phyloP scores from a whole-genome alignment of 371 early-diverging fungal genomes.

The Entomophthora muscae region DNA sequence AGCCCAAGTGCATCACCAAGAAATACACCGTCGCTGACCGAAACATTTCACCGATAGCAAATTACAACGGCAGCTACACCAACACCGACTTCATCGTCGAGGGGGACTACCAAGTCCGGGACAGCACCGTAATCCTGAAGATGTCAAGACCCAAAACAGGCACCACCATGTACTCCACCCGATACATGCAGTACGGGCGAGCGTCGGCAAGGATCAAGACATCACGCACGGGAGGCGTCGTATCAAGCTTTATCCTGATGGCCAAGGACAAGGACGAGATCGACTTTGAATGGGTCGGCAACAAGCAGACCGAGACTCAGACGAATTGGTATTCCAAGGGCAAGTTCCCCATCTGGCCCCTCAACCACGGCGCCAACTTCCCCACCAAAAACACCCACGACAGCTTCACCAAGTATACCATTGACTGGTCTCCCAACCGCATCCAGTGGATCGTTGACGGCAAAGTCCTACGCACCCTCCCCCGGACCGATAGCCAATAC shows the following conservation, averaged over 20 bases:
- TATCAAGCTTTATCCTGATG: conserved; percentile 20
- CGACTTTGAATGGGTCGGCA: conserved; percentile 18
- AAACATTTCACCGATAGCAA: background rate
- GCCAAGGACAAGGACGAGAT: conserved; percentile 18
- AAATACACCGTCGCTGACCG: background rate
- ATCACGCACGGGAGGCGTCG: conserved; percentile 12
- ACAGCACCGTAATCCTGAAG: background rate
- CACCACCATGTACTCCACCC: background rate
- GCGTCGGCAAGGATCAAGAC: conserved; percentile 3
- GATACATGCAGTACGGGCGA: conserved; percentile 9
- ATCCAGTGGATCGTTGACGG: conserved; percentile 41
- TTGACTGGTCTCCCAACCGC: too few relatives aligned
- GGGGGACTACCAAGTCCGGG: conserved; percentile 4
- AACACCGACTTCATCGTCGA: background rate
- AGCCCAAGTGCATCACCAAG: background rate
- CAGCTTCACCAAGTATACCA: conserved; percentile 19
- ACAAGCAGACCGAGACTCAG: conserved; percentile 9
- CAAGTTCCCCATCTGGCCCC: background rate
- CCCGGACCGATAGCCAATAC: conserved; percentile 16
- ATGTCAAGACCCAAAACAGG: background rate
- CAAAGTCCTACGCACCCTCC: conserved; percentile 22
- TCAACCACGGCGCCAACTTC: conserved; percentile 14
- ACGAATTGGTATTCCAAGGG: conserved; percentile 15
- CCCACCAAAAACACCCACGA: conserved; percentile 35
- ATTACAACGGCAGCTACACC: background rate